Evolutionary conservation across 495 filamentous ascomycete species (phyloP), one percentile per base, ranked within the genome.

Genomic region (Hyaloscypha hepaticicola): DNA sequence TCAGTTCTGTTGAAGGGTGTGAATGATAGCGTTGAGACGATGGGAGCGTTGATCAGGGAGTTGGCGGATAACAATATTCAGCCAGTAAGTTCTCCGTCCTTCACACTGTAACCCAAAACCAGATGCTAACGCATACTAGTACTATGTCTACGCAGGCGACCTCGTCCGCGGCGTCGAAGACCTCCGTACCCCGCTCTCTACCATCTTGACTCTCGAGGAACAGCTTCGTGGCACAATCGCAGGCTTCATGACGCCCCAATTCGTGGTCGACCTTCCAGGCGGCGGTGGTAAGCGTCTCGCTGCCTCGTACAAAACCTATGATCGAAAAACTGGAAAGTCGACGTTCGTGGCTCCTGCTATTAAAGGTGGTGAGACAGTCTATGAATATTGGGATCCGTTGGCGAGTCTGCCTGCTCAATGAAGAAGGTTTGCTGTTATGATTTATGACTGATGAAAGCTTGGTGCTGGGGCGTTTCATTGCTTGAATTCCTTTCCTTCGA

Each of bases 201-300:
- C 81, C 2, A 85, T 83, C 45, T 77, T 86, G 22, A 77, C 82
- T 26, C 72, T 87, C 5, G 83, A 87, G 67, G 69, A 77, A 27
- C 66, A 79, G 24, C 75, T 87, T 58, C 80, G 83, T 9, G 85
- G 84, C 33, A 82, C 77, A 1, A 83, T 85, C 55, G 83, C 82
- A 0, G 84, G 85, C 6, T 87, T 86, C 74, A 78, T 82, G 77
- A 83, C 78, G 66, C 85, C 85, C 0, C 76, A 77, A 19, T 87
- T 85, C 70, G 80, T 88, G 12, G 83, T 87, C 49, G 85, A 88
- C 70, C 76, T 87, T 25, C 85, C 85, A 2, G 83, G 79, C 6
- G 83, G 84, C 14, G 85, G 85, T 6, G 85, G 85, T 12, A 87
- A 88, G 74, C 78, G 85, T 45, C 76, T 83, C 5, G 82, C 82